A percentile compares a stretch with the other conserved stretches of the same genome.
These are phyloP conservation scores for Hibiscus mutabilis DNA, from an alignment of 345 rosid genomes.

Conservation along the genomic window DNA sequence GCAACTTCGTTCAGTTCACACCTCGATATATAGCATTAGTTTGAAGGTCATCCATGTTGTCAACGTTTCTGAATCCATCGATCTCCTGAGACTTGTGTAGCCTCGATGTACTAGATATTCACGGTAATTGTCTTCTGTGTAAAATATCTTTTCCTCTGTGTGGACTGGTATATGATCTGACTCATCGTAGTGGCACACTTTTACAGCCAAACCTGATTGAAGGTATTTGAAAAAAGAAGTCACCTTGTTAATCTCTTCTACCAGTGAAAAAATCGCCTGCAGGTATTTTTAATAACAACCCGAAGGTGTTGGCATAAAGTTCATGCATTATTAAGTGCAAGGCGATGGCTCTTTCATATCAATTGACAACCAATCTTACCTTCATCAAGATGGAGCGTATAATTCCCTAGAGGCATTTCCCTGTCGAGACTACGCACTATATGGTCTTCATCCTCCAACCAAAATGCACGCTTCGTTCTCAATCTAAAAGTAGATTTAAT, in stretches of 20 bases:
- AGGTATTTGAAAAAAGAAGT: not conserved
- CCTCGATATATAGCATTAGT: slow-evolving; percentile 76
- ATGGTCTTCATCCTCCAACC: slow-evolving; percentile 96
- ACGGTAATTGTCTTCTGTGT: slow-evolving; percentile 63
- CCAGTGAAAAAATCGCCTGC: not conserved
- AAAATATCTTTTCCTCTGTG: slow-evolving; percentile 76
- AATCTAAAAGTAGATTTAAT: slow-evolving; percentile 75
- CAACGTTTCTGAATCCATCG: slow-evolving; percentile 70
- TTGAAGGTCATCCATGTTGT: slow-evolving; percentile 89
- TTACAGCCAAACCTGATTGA: slow-evolving; percentile 63
- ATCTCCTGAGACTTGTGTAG: slow-evolving; percentile 73
- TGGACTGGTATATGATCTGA: slow-evolving; percentile 77
- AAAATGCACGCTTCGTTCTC: slow-evolving; percentile 86
- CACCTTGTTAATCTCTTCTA: not conserved
- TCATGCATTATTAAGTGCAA: not conserved
- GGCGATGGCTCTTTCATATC: not conserved
- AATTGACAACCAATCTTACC: slow-evolving; percentile 34
- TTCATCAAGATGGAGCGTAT: slow-evolving; percentile 78
- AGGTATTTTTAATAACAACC: not conserved
- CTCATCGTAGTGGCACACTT: slow-evolving; percentile 75
- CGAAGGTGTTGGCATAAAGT: not conserved
- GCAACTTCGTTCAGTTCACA: slow-evolving; percentile 33
- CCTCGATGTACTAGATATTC: slow-evolving; percentile 66
- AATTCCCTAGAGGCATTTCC: slow-evolving; percentile 92
- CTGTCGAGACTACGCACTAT: slow-evolving; percentile 74